Percentiles rank a stretch among this genome's conserved stretches.
Conservation (phyloP, 2,329 filamentous ascomycete genomes). For the Colletotrichum ledebouriae region DNA sequence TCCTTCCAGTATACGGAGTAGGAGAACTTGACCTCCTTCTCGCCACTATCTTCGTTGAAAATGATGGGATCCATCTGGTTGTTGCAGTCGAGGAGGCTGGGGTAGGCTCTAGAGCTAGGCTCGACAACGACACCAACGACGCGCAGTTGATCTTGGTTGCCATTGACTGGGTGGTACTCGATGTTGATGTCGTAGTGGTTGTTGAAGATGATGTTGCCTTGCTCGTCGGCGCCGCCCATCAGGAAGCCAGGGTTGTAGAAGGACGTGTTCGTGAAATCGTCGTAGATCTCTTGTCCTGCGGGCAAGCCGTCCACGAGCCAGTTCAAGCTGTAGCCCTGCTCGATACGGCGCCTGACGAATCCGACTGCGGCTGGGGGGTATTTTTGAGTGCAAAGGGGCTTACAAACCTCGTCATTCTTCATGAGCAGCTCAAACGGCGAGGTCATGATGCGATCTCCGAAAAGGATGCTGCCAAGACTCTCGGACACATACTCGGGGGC, state of each 20-base stretch:
- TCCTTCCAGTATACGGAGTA: constrained; percentile 93
- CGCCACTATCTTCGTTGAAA: constrained; percentile 68
- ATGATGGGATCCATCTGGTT: constrained; percentile 69
- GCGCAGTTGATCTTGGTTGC: constrained; percentile 77
- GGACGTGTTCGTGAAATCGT: constrained; percentile 79
- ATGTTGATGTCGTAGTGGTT: constrained; percentile 97
- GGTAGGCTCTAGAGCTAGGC: constrained; percentile 77
- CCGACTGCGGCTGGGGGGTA: constrained; percentile 75
- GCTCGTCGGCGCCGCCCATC: constrained; percentile 72
- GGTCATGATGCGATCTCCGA: constrained; percentile 97
- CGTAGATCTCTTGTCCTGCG: constrained; percentile 85
- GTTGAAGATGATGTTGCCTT: constrained; percentile 76
- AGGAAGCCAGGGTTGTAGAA: constrained; percentile 96
- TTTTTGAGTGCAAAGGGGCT: constrained; percentile 77
- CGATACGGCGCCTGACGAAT: constrained; percentile 87
- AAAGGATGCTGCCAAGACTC: constrained; percentile 94
- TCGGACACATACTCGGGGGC: constrained; percentile 86
- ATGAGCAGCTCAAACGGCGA: constrained; percentile 93
- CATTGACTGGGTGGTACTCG: constrained; percentile 87
- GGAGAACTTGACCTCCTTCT: constrained; percentile 79
- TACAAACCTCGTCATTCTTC: constrained; percentile 89
- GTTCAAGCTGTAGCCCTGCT: constrained; percentile 90
- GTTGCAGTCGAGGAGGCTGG: constrained; percentile 74
- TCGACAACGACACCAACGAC: constrained; percentile 94
- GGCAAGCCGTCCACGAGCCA: constrained; percentile 96